Evolutionary conservation across 495 filamentous ascomycete species (phyloP), one percentile per base, ranked within the genome.

Genomic region (Penicillium longicatenatum): DNA sequence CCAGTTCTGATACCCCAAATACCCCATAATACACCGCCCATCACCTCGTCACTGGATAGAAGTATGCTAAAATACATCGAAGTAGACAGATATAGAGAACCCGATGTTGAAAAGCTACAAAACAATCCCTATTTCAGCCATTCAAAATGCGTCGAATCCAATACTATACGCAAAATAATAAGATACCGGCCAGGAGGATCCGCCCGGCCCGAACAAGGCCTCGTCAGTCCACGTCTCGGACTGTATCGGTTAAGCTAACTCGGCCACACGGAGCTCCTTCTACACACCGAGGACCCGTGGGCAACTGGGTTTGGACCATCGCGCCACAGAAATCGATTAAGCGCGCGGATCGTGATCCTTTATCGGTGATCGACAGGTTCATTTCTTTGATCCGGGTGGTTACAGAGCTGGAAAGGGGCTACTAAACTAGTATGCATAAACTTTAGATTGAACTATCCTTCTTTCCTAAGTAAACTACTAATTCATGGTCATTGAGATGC

Each of bases 191-290:
- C 10, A 39, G 9, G 31, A 41, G 37, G 54, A 42, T 44, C 52
- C 49, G 46, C 55, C 58, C 58, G 59, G 59, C 45, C 58, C 59
- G 55, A 44, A 2, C 26, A 37, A 22, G 37, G 4, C 12, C 29
- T 44, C 24, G 24, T 56, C 48, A 56, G 31, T 55, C 22, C 37
- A 51, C 42, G 54, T 60, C 54, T 57, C 61, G 56, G 61, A 46
- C 44, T 46, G 44, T 46, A 65, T 77, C 73, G 71, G 73, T 53
- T 72, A 75, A 57, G 24, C 46, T 16, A 17, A 42, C 29, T 75
- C 75, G 75, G 75, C 66, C 68, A 64, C 68, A 73, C 70, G 75
- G 75, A 77, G 67, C 24, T 17, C 26, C 12, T 33, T 50, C 6
- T 35, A 26, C 41, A 19, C 41, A 44, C 20, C 41, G 17, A 21